Percentiles rank a stretch among this genome's conserved stretches.
phyloP scores from a whole-genome alignment of 2,329 filamentous ascomycete genomes.

The Boeremia exigua region DNA sequence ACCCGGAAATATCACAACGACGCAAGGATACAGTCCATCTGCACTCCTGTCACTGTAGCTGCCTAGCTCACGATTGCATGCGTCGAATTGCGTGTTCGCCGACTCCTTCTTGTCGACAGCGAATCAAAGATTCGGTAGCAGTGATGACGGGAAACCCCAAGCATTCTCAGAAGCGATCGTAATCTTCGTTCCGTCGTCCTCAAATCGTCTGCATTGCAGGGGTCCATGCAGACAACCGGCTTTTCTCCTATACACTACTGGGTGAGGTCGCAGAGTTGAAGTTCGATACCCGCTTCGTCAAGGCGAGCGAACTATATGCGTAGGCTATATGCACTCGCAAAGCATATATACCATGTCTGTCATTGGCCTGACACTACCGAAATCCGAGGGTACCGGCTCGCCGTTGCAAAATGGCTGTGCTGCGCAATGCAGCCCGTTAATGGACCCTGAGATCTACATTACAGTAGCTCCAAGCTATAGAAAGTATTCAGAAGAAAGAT shows the following conservation, averaged over 20 bases:
- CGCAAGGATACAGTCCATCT: not conserved
- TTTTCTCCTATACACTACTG: not conserved
- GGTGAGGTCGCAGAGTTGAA: not conserved
- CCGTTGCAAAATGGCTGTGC: not conserved
- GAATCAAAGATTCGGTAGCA: not conserved
- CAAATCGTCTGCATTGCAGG: not conserved
- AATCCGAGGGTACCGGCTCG: slow-evolving; percentile 6
- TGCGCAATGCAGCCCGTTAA: not conserved
- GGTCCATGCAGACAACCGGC: not conserved
- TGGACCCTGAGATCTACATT: not conserved
- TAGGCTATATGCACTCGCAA: slow-evolving; percentile 6
- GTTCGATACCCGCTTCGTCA: not conserved
- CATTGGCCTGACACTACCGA: slow-evolving; percentile 6
- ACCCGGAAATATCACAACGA: too few species aligned
- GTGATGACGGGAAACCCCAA: not conserved
- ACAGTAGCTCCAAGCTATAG: not conserved
- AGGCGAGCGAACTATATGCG: not conserved
- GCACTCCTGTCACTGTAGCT: not conserved
- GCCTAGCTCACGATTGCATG: too few species aligned
- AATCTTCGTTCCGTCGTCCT: not conserved
- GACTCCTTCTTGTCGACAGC: not conserved
- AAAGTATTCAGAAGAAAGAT: not conserved
- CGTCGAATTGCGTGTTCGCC: not conserved
- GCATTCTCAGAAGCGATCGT: not conserved
- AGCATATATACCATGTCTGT: not conserved